These are phyloP conservation scores for Nitzschia sp. DNA, from an alignment of 108 stramenopile genomes.

Conservation along the genomic window DNA sequence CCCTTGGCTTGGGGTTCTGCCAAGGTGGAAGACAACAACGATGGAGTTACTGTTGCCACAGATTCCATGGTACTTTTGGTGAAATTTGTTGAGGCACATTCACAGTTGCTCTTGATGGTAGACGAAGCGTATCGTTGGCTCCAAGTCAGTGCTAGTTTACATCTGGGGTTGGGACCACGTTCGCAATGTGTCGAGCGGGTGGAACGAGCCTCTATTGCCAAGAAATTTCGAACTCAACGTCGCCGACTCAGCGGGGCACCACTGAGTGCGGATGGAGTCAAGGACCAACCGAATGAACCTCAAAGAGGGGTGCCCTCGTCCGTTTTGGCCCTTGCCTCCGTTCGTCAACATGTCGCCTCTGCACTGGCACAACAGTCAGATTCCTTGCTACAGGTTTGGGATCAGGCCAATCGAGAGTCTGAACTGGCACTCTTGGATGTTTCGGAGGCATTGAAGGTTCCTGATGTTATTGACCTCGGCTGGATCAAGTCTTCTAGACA, in stretches of 20 bases:
- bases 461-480: slow-evolving; percentile 25
- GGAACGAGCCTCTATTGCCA: slow-evolving; percentile 33
- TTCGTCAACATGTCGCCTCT: slow-evolving; percentile 11
- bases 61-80: slow-evolving; percentile 8
- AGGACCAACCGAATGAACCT: slow-evolving; percentile 1
- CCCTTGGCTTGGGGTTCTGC: background rate
- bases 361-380: slow-evolving; percentile 20
- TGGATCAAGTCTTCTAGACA: slow-evolving; percentile 36
- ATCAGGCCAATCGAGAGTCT: background rate
- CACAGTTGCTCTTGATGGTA: slow-evolving; percentile 22
- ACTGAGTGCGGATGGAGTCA: background rate
- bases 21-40: background rate
- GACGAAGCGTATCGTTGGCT: slow-evolving; percentile 28
- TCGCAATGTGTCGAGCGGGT: slow-evolving; percentile 46
- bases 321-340: slow-evolving; percentile 5
- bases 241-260: background rate
- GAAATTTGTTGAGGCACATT: slow-evolving; percentile 30
- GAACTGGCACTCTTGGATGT: background rate
- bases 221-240: slow-evolving; percentile 14
- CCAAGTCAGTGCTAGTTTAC: slow-evolving; percentile 23
- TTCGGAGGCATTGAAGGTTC: slow-evolving; percentile 10
- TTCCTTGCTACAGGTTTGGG: slow-evolving; percentile 1
- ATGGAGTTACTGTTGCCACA: background rate
- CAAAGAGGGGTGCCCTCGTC: background rate
- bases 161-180: slow-evolving; percentile 40